phyloP scores from a whole-genome alignment of 2,329 filamentous ascomycete species.

The Hypoxylon sp. region DNA sequence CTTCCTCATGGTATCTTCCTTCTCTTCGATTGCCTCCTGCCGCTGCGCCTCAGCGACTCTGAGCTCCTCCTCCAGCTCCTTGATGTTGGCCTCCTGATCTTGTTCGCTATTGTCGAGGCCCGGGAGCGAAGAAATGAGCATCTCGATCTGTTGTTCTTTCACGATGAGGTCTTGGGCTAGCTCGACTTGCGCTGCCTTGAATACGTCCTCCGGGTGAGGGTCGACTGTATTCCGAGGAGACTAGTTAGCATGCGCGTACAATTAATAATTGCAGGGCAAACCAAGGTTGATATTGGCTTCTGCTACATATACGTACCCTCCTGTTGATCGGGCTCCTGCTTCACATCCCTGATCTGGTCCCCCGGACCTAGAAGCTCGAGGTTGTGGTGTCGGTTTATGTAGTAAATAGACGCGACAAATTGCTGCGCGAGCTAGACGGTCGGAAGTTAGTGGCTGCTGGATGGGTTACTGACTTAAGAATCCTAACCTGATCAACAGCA shows the following conservation, averaged over 20 bases:
- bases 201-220: constrained; percentile 73
- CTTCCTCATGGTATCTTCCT: constrained; percentile 71
- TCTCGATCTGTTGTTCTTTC: constrained; percentile 87
- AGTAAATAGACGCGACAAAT: constrained; percentile 77
- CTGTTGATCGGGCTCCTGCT: constrained; percentile 66
- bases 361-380: constrained; percentile 70
- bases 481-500: constrained; percentile 81
- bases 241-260: constrained; percentile 26
- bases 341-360: constrained; percentile 72
- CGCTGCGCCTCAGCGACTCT: constrained; percentile 74
- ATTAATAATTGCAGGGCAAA: background rate
- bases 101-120: constrained; percentile 83
- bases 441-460: constrained; percentile 27
- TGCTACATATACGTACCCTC: constrained; percentile 60
- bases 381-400: constrained; percentile 77
- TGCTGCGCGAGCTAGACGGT: constrained; percentile 73
- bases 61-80: constrained; percentile 75
- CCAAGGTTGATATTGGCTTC: background rate
- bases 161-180: constrained; percentile 82
- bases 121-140: constrained; percentile 80
- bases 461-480: background rate
- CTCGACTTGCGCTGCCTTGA: constrained; percentile 77
- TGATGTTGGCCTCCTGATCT: constrained; percentile 79
- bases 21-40: constrained; percentile 74
- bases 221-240: constrained; percentile 63